Percentiles rank a stretch among this genome's conserved stretches.
Evolutionary conservation across 2,329 filamentous ascomycete species (phyloP).

Genomic region (Diaporthe vexans): DNA sequence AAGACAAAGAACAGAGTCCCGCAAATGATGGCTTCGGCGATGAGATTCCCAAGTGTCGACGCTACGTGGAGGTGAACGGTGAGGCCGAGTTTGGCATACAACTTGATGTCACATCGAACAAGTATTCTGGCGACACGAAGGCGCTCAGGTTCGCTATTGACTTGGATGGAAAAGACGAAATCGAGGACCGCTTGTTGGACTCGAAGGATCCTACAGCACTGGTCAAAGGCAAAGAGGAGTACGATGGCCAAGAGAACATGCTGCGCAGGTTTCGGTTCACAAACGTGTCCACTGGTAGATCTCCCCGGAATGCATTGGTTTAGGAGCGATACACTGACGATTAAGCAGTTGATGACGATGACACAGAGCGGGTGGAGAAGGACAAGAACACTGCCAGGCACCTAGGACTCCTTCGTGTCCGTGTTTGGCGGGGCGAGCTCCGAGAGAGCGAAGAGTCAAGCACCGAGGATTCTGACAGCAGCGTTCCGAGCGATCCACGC

Average conservation of each 20-base stretch:
- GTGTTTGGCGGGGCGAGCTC: neutral
- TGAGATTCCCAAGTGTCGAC: neutral
- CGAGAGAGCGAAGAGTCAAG: too few relatives aligned
- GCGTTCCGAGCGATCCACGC: neutral
- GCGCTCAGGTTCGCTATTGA: neutral
- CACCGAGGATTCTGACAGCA: too few relatives aligned
- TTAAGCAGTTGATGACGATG: constrained; percentile 23
- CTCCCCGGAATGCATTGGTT: too few relatives aligned
- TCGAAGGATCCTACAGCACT: neutral
- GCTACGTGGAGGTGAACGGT: constrained; percentile 50
- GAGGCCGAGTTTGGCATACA: too few relatives aligned
- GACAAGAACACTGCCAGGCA: neutral
- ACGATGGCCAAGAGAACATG: neutral
- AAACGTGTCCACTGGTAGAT: neutral
- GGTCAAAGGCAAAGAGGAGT: neutral
- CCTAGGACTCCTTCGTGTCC: constrained; percentile 26
- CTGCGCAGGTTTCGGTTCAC: constrained; percentile 8
- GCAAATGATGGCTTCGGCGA: neutral
- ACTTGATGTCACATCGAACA: too few relatives aligned
- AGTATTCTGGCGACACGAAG: too few relatives aligned
- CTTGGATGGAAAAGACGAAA: neutral
- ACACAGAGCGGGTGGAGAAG: neutral
- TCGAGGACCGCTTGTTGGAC: neutral
- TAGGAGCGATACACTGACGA: too few relatives aligned
- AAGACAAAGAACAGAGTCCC: constrained; percentile 29